phyloP scores from a whole-genome alignment of 2,329 filamentous ascomycete species.

The Lasiodiplodia sp. region DNA sequence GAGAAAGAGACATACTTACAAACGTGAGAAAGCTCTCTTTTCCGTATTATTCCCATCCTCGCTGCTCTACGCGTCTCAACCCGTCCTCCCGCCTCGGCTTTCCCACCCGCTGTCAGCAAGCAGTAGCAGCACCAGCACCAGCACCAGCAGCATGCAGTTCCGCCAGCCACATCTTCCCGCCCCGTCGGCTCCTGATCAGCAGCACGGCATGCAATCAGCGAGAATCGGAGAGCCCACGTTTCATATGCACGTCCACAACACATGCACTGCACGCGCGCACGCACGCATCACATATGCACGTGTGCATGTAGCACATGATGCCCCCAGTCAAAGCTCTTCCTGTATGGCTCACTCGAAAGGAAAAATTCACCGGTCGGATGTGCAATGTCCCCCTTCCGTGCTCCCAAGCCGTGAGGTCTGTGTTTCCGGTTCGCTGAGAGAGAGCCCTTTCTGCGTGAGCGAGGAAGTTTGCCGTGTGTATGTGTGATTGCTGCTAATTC shows the following conservation, averaged over 20 bases:
- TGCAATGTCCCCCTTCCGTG: too few relatives aligned
- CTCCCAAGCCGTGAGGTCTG: too few relatives aligned
- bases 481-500: too few relatives aligned
- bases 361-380: too few relatives aligned
- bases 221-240: background rate
- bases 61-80: background rate
- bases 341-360: too few relatives aligned
- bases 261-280: background rate
- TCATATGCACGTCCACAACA: background rate
- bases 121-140: background rate
- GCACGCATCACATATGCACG: background rate
- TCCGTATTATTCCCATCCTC: background rate
- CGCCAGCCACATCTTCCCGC: background rate
- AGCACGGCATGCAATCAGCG: background rate
- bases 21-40: too few relatives aligned
- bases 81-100: background rate
- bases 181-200: background rate
- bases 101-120: background rate
- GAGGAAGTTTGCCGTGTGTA: too few relatives aligned
- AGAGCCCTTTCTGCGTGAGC: too few relatives aligned
- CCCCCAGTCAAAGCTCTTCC: background rate
- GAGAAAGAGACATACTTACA: too few relatives aligned
- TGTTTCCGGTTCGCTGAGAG: too few relatives aligned
- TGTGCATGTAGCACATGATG: background rate
- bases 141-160: background rate